Conservation (phyloP, 2,329 filamentous ascomycete genomes). For the Fusarium napiforme region DNA sequence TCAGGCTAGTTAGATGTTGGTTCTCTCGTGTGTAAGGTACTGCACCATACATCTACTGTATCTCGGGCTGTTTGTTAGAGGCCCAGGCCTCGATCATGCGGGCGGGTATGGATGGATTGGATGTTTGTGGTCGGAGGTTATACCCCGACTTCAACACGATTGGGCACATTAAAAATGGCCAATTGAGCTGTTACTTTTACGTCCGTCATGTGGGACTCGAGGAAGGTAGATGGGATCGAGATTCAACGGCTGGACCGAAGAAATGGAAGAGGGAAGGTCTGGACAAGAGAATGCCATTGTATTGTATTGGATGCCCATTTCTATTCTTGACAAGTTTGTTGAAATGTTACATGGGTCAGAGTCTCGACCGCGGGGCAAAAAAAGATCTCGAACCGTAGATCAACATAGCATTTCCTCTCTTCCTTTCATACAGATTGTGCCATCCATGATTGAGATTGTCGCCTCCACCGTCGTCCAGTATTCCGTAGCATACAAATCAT, state of each 20-base stretch:
- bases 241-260: constrained; percentile 21
- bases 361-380: constrained; percentile 1
- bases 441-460: constrained; percentile 8
- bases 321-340: not conserved
- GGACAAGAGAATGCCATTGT: not conserved
- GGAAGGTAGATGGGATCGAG: constrained; percentile 26
- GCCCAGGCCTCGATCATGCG: constrained; percentile 6
- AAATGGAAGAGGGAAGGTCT: constrained; percentile 2
- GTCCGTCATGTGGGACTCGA: constrained; percentile 17
- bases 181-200: constrained; percentile 1
- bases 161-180: constrained; percentile 1
- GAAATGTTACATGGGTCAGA: not conserved
- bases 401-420: constrained; percentile 16
- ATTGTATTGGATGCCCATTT: not conserved
- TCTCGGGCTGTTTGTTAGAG: not conserved
- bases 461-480: not conserved
- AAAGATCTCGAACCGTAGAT: not conserved
- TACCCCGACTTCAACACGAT: constrained; percentile 18
- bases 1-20: not conserved
- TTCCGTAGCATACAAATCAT: not conserved
- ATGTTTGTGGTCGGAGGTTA: constrained; percentile 14
- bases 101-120: not conserved
- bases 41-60: not conserved
- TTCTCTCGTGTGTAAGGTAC: not conserved
- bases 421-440: not conserved